Evolutionary conservation across 192 early-diverging fungal species (phyloP).

Genomic region (Coemansia sp.): DNA sequence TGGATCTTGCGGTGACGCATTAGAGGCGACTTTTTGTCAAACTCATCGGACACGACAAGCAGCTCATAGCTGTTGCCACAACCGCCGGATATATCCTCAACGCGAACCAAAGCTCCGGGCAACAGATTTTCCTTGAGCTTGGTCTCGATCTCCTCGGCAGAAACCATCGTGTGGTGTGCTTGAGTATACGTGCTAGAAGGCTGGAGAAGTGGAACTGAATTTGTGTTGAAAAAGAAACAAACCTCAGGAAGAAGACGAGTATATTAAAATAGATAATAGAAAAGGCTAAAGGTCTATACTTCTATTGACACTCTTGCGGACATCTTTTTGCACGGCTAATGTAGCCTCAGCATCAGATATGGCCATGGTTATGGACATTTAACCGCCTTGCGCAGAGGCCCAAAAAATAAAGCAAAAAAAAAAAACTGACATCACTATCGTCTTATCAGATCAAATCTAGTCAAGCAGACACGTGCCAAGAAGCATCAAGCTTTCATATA

Average conservation of each 20-base stretch:
- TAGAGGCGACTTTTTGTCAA: constrained; percentile 68
- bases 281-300: too few relatives aligned
- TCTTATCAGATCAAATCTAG: not conserved
- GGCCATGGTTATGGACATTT: not conserved
- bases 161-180: constrained; percentile 6
- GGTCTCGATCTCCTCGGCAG: constrained; percentile 11
- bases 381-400: not conserved
- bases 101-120: constrained; percentile 6
- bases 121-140: constrained; percentile 9
- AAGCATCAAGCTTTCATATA: not conserved
- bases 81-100: constrained; percentile 59
- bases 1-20: constrained; percentile 87
- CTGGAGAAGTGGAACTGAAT: too few relatives aligned
- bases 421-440: not conserved
- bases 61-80: constrained; percentile 92
- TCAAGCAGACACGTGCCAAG: constrained; percentile 2
- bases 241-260: not conserved
- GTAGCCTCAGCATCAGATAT: not conserved
- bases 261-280: not conserved
- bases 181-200: too few relatives aligned
- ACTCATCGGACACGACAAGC: constrained; percentile 69
- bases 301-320: too few relatives aligned
- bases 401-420: not conserved
- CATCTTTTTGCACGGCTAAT: not conserved
- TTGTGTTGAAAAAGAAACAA: not conserved